phyloP scores from a whole-genome alignment of 306 rosid genomes.

The Pachyrhizus erosus region DNA sequence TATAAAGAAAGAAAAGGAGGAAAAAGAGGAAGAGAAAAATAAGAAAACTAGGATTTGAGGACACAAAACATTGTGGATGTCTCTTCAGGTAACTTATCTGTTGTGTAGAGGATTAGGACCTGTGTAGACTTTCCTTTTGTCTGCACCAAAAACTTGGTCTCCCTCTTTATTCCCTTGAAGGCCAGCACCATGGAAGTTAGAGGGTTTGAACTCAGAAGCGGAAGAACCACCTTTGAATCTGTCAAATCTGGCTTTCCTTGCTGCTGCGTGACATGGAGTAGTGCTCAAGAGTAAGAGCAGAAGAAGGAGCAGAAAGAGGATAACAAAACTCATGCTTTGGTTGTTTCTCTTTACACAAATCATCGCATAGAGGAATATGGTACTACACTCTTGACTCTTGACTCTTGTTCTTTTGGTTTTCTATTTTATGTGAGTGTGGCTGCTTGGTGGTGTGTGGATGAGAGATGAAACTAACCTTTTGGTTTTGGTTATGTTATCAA shows the following conservation, averaged over 20 bases:
- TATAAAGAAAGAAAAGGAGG: background rate
- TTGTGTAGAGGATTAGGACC: constrained; percentile 96
- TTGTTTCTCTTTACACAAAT: constrained; percentile 54
- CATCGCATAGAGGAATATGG: constrained; percentile 55
- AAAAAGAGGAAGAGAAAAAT: background rate
- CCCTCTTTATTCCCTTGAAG: constrained; percentile 31
- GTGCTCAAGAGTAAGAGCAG: constrained; percentile 49
- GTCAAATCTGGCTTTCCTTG: constrained; percentile 47
- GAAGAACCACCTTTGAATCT: constrained; percentile 45
- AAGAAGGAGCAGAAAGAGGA: constrained; percentile 59
- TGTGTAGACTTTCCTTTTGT: constrained; percentile 82
- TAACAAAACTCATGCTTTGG: constrained; percentile 46
- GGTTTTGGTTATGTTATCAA: too few relatives aligned
- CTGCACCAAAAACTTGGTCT: constrained; percentile 62
- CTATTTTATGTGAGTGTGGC: constrained; percentile 5
- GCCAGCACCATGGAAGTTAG: constrained; percentile 36
- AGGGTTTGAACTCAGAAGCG: constrained; percentile 35
- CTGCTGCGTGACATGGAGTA: constrained; percentile 53
- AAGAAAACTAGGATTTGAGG: constrained; percentile 42
- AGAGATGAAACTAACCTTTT: constrained; percentile 14
- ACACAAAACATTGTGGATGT: constrained; percentile 9
- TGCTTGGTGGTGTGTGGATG: background rate
- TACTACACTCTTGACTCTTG: too few relatives aligned
- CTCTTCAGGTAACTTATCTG: constrained; percentile 62
- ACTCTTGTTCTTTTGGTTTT: constrained; percentile 1